Evolutionary conservation across 2,329 filamentous ascomycete species (phyloP).

Genomic region (Alternaria sp.): DNA sequence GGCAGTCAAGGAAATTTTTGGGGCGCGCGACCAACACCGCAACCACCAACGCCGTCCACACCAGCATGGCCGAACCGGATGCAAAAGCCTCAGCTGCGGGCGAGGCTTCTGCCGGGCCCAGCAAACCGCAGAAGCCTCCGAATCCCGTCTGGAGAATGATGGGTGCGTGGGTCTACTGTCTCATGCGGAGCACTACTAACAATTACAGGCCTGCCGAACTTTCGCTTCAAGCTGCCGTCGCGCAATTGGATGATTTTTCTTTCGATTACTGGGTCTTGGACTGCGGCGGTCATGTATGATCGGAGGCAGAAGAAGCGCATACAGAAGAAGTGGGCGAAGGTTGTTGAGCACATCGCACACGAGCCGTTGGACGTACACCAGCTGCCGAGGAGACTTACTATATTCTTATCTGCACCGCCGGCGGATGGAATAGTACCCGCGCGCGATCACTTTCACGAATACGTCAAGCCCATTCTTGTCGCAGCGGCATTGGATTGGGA

Average conservation of each 20-base stretch:
- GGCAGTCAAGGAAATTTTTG: slow-evolving; percentile 30
- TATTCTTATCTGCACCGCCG: slow-evolving; percentile 85
- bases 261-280: slow-evolving; percentile 76
- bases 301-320: slow-evolving; percentile 85
- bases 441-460: slow-evolving; percentile 96
- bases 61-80: slow-evolving; percentile 41
- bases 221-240: slow-evolving; percentile 85
- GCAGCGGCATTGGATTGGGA: slow-evolving; percentile 94
- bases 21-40: slow-evolving; percentile 19
- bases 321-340: slow-evolving; percentile 83
- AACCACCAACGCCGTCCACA: slow-evolving; percentile 22
- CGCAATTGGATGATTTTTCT: slow-evolving; percentile 99
- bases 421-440: slow-evolving; percentile 82
- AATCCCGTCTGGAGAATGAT: slow-evolving; percentile 51
- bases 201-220: slow-evolving; percentile 74
- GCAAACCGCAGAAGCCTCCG: slow-evolving; percentile 41
- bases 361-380: slow-evolving; percentile 75
- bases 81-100: slow-evolving; percentile 35
- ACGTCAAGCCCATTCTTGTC: slow-evolving; percentile 90
- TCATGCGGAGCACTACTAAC: slow-evolving; percentile 14
- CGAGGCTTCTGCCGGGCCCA: slow-evolving; percentile 26
- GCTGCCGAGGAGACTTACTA: slow-evolving; percentile 82
- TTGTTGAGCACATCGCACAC: slow-evolving; percentile 82
- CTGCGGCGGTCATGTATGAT: slow-evolving; percentile 86
- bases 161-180: slow-evolving; percentile 31